Evolutionary conservation across 2,329 filamentous ascomycete genomes (phyloP).

Genomic region (Anthostomella pinea): DNA sequence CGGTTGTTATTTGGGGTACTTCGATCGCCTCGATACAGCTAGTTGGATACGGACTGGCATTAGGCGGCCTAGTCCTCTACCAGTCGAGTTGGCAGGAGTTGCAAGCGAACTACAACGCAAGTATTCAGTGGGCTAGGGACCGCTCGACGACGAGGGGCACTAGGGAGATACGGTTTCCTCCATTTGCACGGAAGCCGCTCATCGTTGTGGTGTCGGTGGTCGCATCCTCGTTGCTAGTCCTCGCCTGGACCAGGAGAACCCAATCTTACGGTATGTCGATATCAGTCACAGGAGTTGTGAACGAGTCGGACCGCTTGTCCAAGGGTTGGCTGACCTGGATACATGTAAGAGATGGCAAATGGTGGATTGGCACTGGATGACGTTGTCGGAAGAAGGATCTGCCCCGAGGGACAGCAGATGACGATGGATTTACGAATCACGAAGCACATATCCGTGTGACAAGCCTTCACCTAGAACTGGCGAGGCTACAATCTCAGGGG

Average conservation of each 20-base stretch:
- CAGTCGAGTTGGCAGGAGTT: slow-evolving; percentile 31
- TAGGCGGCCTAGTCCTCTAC: slow-evolving; percentile 49
- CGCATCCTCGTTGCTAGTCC: slow-evolving; percentile 4
- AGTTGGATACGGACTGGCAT: slow-evolving; percentile 73
- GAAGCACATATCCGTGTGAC: no score
- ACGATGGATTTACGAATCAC: neutral
- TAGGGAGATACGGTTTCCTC: neutral
- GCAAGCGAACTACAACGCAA: slow-evolving; percentile 2
- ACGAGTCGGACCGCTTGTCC: slow-evolving; percentile 4
- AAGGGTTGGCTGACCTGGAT: slow-evolving; percentile 11
- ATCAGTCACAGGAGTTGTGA: slow-evolving; percentile 1
- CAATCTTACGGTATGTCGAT: neutral
- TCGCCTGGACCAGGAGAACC: neutral
- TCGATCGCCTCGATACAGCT: slow-evolving; percentile 68
- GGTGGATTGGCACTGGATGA: slow-evolving; percentile 5
- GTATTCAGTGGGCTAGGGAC: neutral
- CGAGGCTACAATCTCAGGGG: no score
- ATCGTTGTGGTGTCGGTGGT: slow-evolving; percentile 3
- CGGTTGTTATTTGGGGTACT: slow-evolving; percentile 76
- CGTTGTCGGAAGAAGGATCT: no score
- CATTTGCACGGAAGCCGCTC: slow-evolving; percentile 3
- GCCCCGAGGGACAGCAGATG: neutral
- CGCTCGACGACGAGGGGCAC: neutral
- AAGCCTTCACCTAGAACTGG: no score
- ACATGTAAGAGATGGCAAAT: slow-evolving; percentile 8